Evolutionary conservation across 148 eudicot genomes (phyloP).

Genomic region (Amaranthus hypochondriacus): DNA sequence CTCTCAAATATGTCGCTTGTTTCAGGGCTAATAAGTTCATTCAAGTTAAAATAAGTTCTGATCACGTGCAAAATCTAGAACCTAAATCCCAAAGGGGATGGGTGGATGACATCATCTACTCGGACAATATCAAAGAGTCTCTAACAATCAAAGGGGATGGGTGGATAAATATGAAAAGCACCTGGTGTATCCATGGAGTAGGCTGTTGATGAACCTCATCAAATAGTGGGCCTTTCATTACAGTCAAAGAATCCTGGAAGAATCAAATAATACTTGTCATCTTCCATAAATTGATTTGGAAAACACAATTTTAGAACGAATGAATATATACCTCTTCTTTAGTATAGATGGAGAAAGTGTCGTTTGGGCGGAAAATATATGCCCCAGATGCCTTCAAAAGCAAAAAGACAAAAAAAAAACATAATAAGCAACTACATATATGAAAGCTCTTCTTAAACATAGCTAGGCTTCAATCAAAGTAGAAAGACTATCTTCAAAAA

Average conservation of each 20-base stretch:
- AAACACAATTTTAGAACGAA: conserved; percentile 4
- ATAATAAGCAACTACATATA: not conserved
- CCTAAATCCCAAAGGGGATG: not conserved
- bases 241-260: conserved; percentile 45
- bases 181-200: conserved; percentile 74
- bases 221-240: conserved; percentile 55
- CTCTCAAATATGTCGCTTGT: no score
- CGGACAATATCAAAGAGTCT: conserved; percentile 8
- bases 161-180: conserved; percentile 8
- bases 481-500: not conserved
- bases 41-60: no score
- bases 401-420: not conserved
- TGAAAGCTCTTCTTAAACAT: not conserved
- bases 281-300: conserved; percentile 1
- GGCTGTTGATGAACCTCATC: conserved; percentile 72
- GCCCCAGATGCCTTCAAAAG: conserved; percentile 81
- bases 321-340: conserved; percentile 44
- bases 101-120: not conserved
- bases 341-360: conserved; percentile 40
- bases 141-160: not conserved
- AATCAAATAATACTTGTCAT: conserved; percentile 9
- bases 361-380: conserved; percentile 87
- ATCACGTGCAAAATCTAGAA: no score
- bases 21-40: no score
- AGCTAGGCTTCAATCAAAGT: conserved; percentile 1